Conservation (phyloP, 306 rosid genomes). For the Inga leiocalycina region DNA sequence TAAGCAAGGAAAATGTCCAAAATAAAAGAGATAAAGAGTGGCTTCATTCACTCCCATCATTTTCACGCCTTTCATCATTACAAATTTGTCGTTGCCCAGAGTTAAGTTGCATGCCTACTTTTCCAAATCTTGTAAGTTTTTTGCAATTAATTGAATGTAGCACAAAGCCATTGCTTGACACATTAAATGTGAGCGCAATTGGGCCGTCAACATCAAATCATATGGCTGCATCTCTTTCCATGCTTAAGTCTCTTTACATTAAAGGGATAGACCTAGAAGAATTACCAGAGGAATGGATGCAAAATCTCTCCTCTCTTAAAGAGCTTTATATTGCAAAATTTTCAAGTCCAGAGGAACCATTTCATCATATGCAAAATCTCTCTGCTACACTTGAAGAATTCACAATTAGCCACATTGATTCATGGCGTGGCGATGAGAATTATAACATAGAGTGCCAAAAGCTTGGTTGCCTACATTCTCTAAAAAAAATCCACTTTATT, state of each 20-base stretch:
- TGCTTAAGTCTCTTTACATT: not conserved
- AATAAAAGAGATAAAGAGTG: not conserved
- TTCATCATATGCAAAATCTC: not conserved
- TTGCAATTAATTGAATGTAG: rapidly evolving
- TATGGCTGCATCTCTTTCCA: not conserved
- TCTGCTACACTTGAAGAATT: not conserved
- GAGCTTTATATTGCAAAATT: rapidly evolving
- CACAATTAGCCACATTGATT: not conserved
- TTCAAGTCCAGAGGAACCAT: not conserved
- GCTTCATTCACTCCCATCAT: not conserved
- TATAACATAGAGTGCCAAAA: not conserved
- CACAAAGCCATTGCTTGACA: not conserved
- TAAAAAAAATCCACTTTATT: not conserved
- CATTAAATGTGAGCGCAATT: not conserved
- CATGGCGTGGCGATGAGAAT: not conserved
- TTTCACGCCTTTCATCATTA: not conserved
- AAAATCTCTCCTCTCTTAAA: not conserved
- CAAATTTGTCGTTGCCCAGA: not conserved
- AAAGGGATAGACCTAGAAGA: not conserved
- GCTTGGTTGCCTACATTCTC: not conserved
- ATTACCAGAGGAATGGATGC: not conserved
- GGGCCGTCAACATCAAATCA: not conserved
- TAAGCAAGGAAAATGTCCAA: not conserved
- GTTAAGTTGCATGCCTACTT: not conserved
- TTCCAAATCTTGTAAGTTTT: not conserved